These are phyloP conservation scores for Neohortaea acidophila DNA, from an alignment of 495 filamentous ascomycete genomes.

Conservation along the genomic window DNA sequence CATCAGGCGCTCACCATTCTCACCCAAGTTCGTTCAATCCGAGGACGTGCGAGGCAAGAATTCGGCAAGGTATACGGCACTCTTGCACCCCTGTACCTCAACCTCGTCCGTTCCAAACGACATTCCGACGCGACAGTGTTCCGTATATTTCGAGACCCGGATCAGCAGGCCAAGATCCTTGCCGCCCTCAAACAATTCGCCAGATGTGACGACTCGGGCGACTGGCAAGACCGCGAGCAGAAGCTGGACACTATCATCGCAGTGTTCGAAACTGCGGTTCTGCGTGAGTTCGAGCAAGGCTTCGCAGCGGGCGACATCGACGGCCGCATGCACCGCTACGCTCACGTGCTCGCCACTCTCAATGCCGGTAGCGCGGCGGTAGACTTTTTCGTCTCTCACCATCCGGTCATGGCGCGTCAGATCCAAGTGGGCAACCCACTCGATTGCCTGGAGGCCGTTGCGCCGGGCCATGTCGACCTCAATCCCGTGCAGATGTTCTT, in stretches of 20 bases:
- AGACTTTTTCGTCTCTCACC: constrained; percentile 76
- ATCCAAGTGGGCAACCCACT: constrained; percentile 58
- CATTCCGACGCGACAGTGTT: constrained; percentile 77
- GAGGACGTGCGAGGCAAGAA: constrained; percentile 75
- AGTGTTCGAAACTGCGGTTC: constrained; percentile 80
- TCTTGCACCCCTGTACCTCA: constrained; percentile 73
- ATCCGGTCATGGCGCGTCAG: constrained; percentile 62
- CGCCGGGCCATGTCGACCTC: constrained; percentile 46
- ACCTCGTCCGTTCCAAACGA: constrained; percentile 53
- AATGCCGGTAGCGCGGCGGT: constrained; percentile 68
- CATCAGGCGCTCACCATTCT: constrained; percentile 49
- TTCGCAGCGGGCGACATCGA: constrained; percentile 83
- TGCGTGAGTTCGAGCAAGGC: constrained; percentile 78
- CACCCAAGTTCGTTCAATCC: constrained; percentile 53
- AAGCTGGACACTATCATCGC: constrained; percentile 57
- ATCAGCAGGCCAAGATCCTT: constrained; percentile 77
- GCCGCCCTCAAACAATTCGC: constrained; percentile 64
- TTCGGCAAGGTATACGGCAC: constrained; percentile 83
- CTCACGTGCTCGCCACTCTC: constrained; percentile 63
- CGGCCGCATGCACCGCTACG: constrained; percentile 75
- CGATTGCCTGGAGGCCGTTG: constrained; percentile 55
- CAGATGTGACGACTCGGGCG: constrained; percentile 61
- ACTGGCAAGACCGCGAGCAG: constrained; percentile 52
- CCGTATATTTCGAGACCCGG: constrained; percentile 68
- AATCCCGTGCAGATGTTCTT: constrained; percentile 75